A percentile compares a stretch with the other conserved stretches of the same genome.
Evolutionary conservation across 2,329 filamentous ascomycete species (phyloP).

Genomic region (Fusarium robinianum): DNA sequence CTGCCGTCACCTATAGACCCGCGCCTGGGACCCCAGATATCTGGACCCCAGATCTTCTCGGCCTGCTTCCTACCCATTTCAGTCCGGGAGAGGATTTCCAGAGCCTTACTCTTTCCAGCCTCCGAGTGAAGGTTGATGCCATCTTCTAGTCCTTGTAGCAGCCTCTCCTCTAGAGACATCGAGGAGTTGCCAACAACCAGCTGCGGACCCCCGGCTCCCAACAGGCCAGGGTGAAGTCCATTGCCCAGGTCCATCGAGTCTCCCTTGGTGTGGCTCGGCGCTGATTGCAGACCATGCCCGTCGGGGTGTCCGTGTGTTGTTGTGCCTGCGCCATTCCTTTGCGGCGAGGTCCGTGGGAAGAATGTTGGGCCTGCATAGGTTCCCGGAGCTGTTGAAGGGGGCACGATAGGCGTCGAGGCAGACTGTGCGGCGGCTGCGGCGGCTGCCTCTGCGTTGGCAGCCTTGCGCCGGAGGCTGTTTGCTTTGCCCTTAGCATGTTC

Average conservation of each 20-base stretch:
- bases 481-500: conserved; percentile 80
- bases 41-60: conserved; percentile 55
- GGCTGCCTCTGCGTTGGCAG: conserved; percentile 60
- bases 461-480: conserved; percentile 73
- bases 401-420: conserved; percentile 23
- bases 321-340: conserved; percentile 22
- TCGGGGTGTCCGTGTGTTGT: conserved; percentile 39
- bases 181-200: conserved; percentile 47
- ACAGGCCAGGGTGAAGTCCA: conserved; percentile 49
- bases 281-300: conserved; percentile 31
- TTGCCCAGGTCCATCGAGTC: conserved; percentile 49
- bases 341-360: conserved; percentile 31
- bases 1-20: conserved; percentile 37
- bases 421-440: conserved; percentile 43
- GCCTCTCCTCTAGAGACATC: conserved; percentile 54
- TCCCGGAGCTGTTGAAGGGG: conserved; percentile 25
- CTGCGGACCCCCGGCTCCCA: conserved; percentile 49
- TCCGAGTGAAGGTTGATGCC: conserved; percentile 51
- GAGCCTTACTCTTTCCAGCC: conserved; percentile 53
- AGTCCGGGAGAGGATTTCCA: conserved; percentile 57
- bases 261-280: conserved; percentile 37
- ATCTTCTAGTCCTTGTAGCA: conserved; percentile 54
- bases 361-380: conserved; percentile 36
- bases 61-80: conserved; percentile 56
- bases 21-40: conserved; percentile 49